These are phyloP conservation scores for Nothophaeocryptopus gaeumannii DNA, from an alignment of 2,329 filamentous ascomycete species.

Conservation along the genomic window DNA sequence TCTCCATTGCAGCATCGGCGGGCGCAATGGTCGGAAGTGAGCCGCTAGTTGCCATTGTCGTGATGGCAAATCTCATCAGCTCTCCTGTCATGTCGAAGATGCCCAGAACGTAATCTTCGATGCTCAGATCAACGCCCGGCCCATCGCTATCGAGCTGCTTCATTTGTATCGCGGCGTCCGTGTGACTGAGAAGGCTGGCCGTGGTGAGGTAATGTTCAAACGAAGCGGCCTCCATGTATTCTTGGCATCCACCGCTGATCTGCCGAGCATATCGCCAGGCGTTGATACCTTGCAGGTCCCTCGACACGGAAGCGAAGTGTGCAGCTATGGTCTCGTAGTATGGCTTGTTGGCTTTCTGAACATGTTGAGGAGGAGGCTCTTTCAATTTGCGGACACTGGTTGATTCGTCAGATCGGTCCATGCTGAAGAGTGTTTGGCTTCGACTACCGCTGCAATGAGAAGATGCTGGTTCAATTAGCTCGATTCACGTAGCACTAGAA, in stretches of 20 bases:
- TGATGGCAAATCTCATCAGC: constrained; percentile 94
- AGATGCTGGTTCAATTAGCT: constrained; percentile 59
- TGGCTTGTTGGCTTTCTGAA: constrained; percentile 66
- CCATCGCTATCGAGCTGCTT: constrained; percentile 38
- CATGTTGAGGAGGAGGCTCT: constrained; percentile 62
- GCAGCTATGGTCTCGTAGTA: constrained; percentile 69
- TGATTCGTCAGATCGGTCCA: constrained; percentile 3
- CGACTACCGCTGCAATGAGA: constrained; percentile 71
- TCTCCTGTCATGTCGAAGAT: constrained; percentile 93
- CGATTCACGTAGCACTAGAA: constrained; percentile 17
- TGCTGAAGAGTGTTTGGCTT: neutral
- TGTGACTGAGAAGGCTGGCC: constrained; percentile 69
- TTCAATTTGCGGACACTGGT: constrained; percentile 60
- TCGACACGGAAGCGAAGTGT: constrained; percentile 65
- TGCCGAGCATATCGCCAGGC: constrained; percentile 76
- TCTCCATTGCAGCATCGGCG: constrained; percentile 31
- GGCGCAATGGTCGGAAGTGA: constrained; percentile 44
- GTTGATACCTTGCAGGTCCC: constrained; percentile 76
- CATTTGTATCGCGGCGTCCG: constrained; percentile 52
- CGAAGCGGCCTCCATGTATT: constrained; percentile 87
- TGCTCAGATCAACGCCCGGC: constrained; percentile 62
- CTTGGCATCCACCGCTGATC: constrained; percentile 79
- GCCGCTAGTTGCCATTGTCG: constrained; percentile 74
- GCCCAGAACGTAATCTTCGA: constrained; percentile 84
- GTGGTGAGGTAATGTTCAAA: constrained; percentile 84